These are phyloP conservation scores for Coemansia sp. DNA, from an alignment of 192 early-diverging fungal genomes.

Conservation along the genomic window DNA sequence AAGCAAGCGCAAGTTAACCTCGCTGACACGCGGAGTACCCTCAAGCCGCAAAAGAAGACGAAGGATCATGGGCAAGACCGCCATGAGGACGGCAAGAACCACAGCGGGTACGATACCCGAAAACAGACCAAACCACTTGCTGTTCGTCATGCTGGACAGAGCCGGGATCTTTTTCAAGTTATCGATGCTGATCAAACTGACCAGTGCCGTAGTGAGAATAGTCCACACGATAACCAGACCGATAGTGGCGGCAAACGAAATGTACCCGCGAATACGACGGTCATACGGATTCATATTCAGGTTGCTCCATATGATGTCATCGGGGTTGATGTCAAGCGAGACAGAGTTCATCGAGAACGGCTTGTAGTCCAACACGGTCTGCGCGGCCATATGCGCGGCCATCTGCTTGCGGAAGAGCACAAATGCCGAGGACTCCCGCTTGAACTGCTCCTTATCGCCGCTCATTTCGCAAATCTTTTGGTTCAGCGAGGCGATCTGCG, in stretches of 20 bases:
- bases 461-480: constrained; percentile 55
- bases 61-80: constrained; percentile 73
- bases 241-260: constrained; percentile 58
- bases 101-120: constrained; percentile 80
- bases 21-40: constrained; percentile 63
- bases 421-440: constrained; percentile 77
- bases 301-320: constrained; percentile 89
- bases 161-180: constrained; percentile 58
- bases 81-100: constrained; percentile 70
- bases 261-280: constrained; percentile 61
- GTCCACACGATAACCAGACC: constrained; percentile 78
- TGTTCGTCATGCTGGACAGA: constrained; percentile 40
- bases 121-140: constrained; percentile 59
- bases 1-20: constrained; percentile 68
- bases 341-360: constrained; percentile 69
- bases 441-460: constrained; percentile 31
- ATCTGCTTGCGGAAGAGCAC: constrained; percentile 81
- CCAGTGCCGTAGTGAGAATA: constrained; percentile 63
- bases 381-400: constrained; percentile 81
- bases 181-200: constrained; percentile 59
- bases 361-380: constrained; percentile 66
- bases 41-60: constrained; percentile 65
- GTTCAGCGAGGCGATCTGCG: constrained; percentile 46
- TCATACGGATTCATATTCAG: constrained; percentile 63
- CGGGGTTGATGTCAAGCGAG: constrained; percentile 69